phyloP scores from a whole-genome alignment of 1,284 basidiomycete species.

The Meira nashicola region DNA sequence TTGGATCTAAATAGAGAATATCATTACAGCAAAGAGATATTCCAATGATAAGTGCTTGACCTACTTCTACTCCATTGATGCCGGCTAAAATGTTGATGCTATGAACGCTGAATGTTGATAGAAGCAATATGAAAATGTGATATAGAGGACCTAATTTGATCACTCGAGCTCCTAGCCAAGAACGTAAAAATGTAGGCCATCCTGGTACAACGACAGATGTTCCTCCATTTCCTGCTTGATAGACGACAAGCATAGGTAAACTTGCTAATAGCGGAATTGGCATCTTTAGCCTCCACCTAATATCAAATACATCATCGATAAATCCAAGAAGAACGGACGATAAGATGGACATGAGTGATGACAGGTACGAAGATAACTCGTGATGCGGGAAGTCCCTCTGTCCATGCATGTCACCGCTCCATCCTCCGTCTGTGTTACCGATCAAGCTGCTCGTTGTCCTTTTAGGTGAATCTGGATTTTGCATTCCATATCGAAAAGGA shows the following conservation, averaged over 20 bases:
- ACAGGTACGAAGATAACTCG: slow-evolving; percentile 86
- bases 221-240: slow-evolving; percentile 86
- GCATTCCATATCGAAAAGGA: slow-evolving; percentile 41
- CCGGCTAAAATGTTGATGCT: slow-evolving; percentile 98
- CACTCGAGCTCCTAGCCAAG: slow-evolving; percentile 61
- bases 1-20: slow-evolving; percentile 64
- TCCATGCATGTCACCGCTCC: slow-evolving; percentile 32
- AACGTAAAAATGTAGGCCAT: slow-evolving; percentile 43
- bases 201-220: slow-evolving; percentile 88
- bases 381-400: slow-evolving; percentile 73
- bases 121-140: slow-evolving; percentile 90
- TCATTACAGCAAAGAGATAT: slow-evolving; percentile 87
- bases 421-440: slow-evolving; percentile 11
- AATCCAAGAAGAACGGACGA: slow-evolving; percentile 92
- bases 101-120: slow-evolving; percentile 96
- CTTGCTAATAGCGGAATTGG: slow-evolving; percentile 91
- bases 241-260: slow-evolving; percentile 90
- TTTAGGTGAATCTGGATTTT: neutral
- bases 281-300: slow-evolving; percentile 95
- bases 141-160: slow-evolving; percentile 90
- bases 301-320: slow-evolving; percentile 95
- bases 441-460: neutral
- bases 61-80: slow-evolving; percentile 86
- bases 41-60: slow-evolving; percentile 87
- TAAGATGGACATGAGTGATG: slow-evolving; percentile 80